phyloP scores from a whole-genome alignment of 495 filamentous ascomycete species.

The Neurospora tetraspora region DNA sequence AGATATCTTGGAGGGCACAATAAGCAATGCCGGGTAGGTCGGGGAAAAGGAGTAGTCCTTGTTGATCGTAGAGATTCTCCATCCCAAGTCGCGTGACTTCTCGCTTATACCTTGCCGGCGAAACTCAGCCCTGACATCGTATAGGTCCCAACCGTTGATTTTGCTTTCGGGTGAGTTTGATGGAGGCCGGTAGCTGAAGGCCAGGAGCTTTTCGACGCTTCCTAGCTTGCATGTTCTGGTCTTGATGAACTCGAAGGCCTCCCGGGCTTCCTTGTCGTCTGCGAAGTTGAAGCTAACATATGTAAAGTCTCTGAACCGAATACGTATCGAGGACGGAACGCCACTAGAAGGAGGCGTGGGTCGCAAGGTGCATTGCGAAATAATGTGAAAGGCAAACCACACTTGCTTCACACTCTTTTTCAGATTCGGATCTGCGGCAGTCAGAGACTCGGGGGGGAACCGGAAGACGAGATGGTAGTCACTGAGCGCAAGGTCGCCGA shows the following conservation, averaged over 20 bases:
- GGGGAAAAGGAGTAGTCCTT: constrained; percentile 78
- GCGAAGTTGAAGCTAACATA: constrained; percentile 86
- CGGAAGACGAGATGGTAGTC: constrained; percentile 31
- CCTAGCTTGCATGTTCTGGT: constrained; percentile 73
- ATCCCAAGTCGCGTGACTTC: constrained; percentile 64
- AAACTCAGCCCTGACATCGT: constrained; percentile 75
- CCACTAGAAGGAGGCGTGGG: constrained; percentile 61
- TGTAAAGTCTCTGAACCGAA: constrained; percentile 86
- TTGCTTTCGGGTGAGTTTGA: constrained; percentile 52
- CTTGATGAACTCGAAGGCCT: constrained; percentile 84
- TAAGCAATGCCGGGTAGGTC: constrained; percentile 84
- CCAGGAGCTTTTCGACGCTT: constrained; percentile 81
- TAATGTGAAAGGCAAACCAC: constrained; percentile 92
- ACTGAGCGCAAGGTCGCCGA: constrained; percentile 35
- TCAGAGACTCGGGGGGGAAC: constrained; percentile 21
- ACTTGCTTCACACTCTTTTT: constrained; percentile 53
- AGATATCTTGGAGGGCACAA: constrained; percentile 79
- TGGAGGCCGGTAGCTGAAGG: constrained; percentile 73
- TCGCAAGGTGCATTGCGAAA: constrained; percentile 62
- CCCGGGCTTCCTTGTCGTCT: constrained; percentile 61
- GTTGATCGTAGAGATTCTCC: constrained; percentile 90
- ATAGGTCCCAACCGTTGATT: constrained; percentile 78
- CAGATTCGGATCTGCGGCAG: constrained; percentile 15
- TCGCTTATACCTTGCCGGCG: constrained; percentile 67
- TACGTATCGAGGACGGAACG: constrained; percentile 69